phyloP scores from a whole-genome alignment of 2,329 filamentous ascomycete genomes.

The Stylonectria norvegica region DNA sequence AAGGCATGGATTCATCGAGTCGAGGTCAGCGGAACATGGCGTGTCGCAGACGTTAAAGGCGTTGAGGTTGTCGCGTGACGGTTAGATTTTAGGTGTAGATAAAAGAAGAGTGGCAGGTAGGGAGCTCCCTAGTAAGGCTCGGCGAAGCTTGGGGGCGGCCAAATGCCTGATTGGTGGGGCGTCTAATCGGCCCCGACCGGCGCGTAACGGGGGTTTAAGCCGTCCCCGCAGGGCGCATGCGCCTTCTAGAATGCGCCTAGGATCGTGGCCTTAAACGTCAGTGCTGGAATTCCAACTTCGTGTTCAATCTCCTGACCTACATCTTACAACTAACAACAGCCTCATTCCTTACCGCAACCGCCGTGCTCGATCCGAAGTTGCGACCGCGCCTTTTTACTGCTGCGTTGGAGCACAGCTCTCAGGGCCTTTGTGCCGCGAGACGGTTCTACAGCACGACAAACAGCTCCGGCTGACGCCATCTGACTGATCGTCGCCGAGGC shows the following conservation, averaged over 20 bases:
- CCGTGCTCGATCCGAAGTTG: constrained; percentile 10
- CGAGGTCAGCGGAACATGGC: not conserved
- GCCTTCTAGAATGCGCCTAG: constrained; percentile 15
- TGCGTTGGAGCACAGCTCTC: constrained; percentile 12
- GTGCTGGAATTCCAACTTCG: constrained; percentile 15
- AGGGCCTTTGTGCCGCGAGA: constrained; percentile 22
- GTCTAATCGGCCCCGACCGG: not conserved
- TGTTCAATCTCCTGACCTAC: constrained; percentile 26
- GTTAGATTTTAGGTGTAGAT: too few relatives aligned
- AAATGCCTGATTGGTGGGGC: not conserved
- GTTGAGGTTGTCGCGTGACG: too few relatives aligned
- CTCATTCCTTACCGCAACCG: constrained; percentile 16
- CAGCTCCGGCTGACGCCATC: not conserved
- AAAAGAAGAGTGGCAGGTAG: too few relatives aligned
- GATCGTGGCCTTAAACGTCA: constrained; percentile 22
- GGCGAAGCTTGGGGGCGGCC: not conserved
- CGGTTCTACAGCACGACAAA: constrained; percentile 9
- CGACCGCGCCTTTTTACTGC: constrained; percentile 13
- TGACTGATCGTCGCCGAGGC: not conserved
- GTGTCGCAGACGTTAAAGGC: not conserved
- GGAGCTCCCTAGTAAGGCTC: too few relatives aligned
- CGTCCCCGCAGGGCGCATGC: constrained; percentile 3
- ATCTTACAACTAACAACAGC: constrained; percentile 4
- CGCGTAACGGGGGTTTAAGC: not conserved
- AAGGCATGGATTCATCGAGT: not conserved